Evolutionary conservation across 2,329 filamentous ascomycete genomes (phyloP).

Genomic region (Metarhizium humberi): DNA sequence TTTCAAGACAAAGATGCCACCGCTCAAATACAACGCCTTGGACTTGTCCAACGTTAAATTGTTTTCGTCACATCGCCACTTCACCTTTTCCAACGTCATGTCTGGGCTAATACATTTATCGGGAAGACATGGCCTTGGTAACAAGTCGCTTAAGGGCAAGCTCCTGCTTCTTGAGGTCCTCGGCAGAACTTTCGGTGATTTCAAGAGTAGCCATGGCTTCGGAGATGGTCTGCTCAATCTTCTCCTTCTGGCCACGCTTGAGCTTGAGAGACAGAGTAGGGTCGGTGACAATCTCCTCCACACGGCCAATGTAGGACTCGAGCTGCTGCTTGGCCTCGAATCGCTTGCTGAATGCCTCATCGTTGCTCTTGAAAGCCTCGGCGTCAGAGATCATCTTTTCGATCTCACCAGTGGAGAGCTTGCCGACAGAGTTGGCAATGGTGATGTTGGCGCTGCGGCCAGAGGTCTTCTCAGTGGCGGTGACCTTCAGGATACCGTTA

Average conservation of each 20-base stretch:
- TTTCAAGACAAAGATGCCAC: conserved; percentile 4
- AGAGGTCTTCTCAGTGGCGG: conserved; percentile 96
- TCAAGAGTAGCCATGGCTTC: conserved; percentile 98
- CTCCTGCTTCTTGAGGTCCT: conserved; percentile 99
- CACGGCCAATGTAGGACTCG: conserved; percentile 96
- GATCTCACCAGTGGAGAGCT: conserved; percentile 89
- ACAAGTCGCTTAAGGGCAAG: conserved; percentile 93
- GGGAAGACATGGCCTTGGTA: conserved; percentile 94
- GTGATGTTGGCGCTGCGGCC: conserved; percentile 98
- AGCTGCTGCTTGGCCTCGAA: conserved; percentile 99
- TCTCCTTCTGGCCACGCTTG: conserved; percentile 98
- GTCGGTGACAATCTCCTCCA: conserved; percentile 98
- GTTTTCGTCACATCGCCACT: background rate
- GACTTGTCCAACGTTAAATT: background rate
- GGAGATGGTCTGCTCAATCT: conserved; percentile 94
- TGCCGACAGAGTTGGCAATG: conserved; percentile 98
- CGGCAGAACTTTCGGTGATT: conserved; percentile 81
- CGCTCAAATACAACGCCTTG: conserved; percentile 6
- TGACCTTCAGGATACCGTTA: conserved; percentile 99
- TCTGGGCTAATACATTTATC: conserved; percentile 43
- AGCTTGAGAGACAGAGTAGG: conserved; percentile 92
- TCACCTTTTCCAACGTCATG: background rate
- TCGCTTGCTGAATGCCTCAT: conserved; percentile 98
- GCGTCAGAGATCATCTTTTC: conserved; percentile 97
- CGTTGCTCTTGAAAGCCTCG: conserved; percentile 96